Conservation (phyloP, 2,329 filamentous ascomycete genomes). For the Coniochaeta pulveracea region DNA sequence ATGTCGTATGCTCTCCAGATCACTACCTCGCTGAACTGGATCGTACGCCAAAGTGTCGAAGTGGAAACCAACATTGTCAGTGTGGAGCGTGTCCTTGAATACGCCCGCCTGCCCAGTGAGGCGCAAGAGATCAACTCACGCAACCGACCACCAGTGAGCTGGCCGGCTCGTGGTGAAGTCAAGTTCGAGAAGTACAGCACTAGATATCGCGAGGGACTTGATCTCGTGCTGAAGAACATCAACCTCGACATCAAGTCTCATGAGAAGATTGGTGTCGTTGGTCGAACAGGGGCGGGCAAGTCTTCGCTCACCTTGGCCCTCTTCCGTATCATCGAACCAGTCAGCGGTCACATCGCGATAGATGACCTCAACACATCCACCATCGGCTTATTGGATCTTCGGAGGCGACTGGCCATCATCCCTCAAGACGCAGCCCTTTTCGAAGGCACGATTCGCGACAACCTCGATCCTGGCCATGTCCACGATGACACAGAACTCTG, state of each 20-base stretch:
- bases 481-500: slow-evolving; percentile 96
- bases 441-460: slow-evolving; percentile 63
- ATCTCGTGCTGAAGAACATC: slow-evolving; percentile 88
- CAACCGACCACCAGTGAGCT: slow-evolving; percentile 75
- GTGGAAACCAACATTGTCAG: slow-evolving; percentile 99
- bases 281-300: slow-evolving; percentile 91
- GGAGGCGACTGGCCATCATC: slow-evolving; percentile 86
- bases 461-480: slow-evolving; percentile 86
- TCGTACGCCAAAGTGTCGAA: slow-evolving; percentile 94
- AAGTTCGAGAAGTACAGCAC: slow-evolving; percentile 92
- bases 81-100: slow-evolving; percentile 94
- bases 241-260: slow-evolving; percentile 86
- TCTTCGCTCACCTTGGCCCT: slow-evolving; percentile 84
- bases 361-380: slow-evolving; percentile 80
- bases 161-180: slow-evolving; percentile 82
- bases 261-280: slow-evolving; percentile 97
- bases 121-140: slow-evolving; percentile 88
- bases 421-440: slow-evolving; percentile 96
- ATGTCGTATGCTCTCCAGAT: slow-evolving; percentile 98
- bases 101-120: slow-evolving; percentile 82
- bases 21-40: slow-evolving; percentile 96
- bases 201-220: slow-evolving; percentile 78
- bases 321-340: slow-evolving; percentile 91
- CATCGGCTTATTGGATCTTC: slow-evolving; percentile 82
- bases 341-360: slow-evolving; percentile 73